Percentiles rank a stretch among this genome's conserved stretches.
These are phyloP conservation scores for Xylaria sp. DNA, from an alignment of 2,329 filamentous ascomycete genomes.

Conservation along the genomic window DNA sequence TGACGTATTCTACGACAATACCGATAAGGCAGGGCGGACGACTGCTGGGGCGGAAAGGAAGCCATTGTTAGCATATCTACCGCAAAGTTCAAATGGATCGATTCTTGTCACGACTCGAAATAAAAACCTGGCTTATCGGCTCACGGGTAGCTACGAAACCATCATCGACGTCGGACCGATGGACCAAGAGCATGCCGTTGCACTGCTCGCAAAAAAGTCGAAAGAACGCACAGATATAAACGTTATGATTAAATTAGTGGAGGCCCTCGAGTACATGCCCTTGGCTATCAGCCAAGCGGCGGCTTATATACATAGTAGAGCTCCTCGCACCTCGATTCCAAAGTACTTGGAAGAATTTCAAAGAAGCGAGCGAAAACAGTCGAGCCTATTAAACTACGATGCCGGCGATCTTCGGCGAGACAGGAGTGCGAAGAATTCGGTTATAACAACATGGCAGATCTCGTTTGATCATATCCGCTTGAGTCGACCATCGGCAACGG, in stretches of 20 bases:
- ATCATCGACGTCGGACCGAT: slow-evolving; percentile 16
- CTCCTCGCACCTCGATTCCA: slow-evolving; percentile 38
- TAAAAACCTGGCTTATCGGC: slow-evolving; percentile 19
- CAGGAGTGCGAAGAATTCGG: slow-evolving; percentile 42
- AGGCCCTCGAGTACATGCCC: slow-evolving; percentile 42
- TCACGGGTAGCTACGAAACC: slow-evolving; percentile 29
- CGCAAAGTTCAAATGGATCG: slow-evolving; percentile 38
- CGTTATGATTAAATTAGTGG: slow-evolving; percentile 32
- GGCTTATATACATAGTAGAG: slow-evolving; percentile 40
- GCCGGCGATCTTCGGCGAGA: slow-evolving; percentile 43
- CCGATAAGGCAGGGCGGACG: not conserved
- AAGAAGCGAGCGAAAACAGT: slow-evolving; percentile 39
- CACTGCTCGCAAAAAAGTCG: slow-evolving; percentile 3
- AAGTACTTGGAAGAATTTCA: slow-evolving; percentile 48
- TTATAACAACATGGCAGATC: slow-evolving; percentile 46
- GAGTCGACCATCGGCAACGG: slow-evolving; percentile 43
- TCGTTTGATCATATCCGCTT: slow-evolving; percentile 45
- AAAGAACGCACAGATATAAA: slow-evolving; percentile 19
- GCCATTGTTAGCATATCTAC: slow-evolving; percentile 35
- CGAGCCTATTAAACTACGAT: slow-evolving; percentile 40
- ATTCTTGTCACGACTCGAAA: slow-evolving; percentile 38
- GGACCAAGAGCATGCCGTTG: slow-evolving; percentile 8
- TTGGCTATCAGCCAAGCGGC: slow-evolving; percentile 45
- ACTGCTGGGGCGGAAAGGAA: not conserved
- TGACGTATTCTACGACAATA: slow-evolving; percentile 35